Conservation (phyloP, 805 yeast species). For the Yamadazyma endophytica region DNA sequence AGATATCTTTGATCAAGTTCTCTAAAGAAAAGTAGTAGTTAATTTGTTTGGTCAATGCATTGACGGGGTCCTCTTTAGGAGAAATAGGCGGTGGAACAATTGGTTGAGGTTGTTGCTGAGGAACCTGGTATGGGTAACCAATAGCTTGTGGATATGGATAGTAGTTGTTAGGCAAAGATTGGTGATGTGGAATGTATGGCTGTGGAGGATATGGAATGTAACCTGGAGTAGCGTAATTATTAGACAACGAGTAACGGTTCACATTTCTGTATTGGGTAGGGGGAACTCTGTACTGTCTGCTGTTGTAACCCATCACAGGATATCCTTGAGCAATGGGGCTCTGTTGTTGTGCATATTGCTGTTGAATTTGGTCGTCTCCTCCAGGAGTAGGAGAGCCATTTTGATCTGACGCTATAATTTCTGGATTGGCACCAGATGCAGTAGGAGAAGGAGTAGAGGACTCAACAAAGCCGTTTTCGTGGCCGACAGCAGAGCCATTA, state of each 20-base stretch:
- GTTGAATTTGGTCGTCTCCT: conserved; percentile 7
- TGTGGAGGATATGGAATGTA: conserved; percentile 9
- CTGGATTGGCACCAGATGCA: too few species aligned
- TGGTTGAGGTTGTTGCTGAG: conserved; percentile 6
- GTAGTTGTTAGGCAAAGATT: conserved; percentile 12
- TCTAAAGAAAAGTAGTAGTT: conserved; percentile 89
- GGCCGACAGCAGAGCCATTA: too few species aligned
- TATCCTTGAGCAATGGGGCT: too few species aligned
- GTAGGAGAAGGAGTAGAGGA: too few species aligned
- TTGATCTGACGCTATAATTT: too few species aligned
- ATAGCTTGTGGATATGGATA: conserved; percentile 2
- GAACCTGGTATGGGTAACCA: conserved; percentile 6
- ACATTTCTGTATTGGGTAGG: conserved; percentile 6
- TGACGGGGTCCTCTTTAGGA: conserved; percentile 42
- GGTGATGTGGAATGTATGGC: conserved; percentile 8
- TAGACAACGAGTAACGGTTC: conserved; percentile 13
- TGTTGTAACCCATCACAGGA: conserved; percentile 8
- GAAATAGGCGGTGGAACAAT: conserved; percentile 43
- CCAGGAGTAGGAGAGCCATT: too few species aligned
- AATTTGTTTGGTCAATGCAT: conserved; percentile 55
- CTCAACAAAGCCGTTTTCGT: too few species aligned
- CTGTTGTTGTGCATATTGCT: conserved; percentile 3
- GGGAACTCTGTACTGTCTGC: conserved; percentile 6
- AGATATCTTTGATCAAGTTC: conserved; percentile 81
- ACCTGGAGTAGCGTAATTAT: conserved; percentile 5